Evolutionary conservation across 2,329 filamentous ascomycete species (phyloP), one percentile per base, ranked within the genome.

Genomic region (Whalleya microplaca): DNA sequence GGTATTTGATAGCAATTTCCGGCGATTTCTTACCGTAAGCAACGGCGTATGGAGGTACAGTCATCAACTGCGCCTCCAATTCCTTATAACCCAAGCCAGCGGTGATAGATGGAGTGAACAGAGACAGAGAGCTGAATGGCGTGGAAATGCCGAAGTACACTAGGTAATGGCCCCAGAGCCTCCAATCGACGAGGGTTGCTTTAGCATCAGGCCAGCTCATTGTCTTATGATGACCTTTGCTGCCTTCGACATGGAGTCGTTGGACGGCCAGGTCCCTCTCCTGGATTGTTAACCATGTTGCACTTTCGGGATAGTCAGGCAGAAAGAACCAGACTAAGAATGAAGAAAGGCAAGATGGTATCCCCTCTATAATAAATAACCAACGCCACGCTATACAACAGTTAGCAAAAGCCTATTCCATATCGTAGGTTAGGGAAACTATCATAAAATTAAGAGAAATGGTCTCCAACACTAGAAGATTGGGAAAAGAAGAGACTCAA

Each of bases 141-240:
- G 59, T 58, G n/a, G 67, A 69, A 19, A 71, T 69, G 21, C 68
- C 67, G 21, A 70, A 67, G 44, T 81, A 81, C 6, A 79, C 73
- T 32, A 85, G 59, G 21, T 89, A 88, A 51, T 85, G 79, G 2
- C 85, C 86, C 65, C 91, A 92, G 55, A 91, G 80, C 1, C 82
- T 83, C 69, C 85, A 80, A 63, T 84, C 86, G 56, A 84, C 85
- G 3, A 85, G 75, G 62, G 85, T 90, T 21, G 84, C 80, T 66
- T 85, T 88, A 77, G 87, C 90, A 62, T 92, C 89, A 21, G 75
- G 77, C 69, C 88, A 84, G 1, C 81, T 87, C 67, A 86, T 84
- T 58, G 78, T 80, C 19, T 85, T 83, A 64, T 90, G 84, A 2
- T 78, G 73, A 74, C 85, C 84, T 62, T 80, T 78, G 65, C 76